phyloP scores from a whole-genome alignment of 179 eudicot genomes.

The Camellia oleifera region DNA sequence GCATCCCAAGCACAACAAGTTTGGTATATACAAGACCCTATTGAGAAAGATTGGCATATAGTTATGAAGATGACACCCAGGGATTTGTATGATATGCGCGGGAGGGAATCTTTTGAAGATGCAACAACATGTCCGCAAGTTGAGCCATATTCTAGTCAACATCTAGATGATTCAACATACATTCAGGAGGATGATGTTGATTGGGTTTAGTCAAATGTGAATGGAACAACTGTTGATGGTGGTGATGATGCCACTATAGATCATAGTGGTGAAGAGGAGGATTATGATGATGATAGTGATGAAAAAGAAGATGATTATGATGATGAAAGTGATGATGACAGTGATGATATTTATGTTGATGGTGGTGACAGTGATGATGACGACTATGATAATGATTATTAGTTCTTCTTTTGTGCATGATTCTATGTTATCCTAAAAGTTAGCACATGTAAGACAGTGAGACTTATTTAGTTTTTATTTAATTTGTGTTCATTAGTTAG shows the following conservation, averaged over 20 bases:
- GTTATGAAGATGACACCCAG: too few relatives aligned
- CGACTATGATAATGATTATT: neutral
- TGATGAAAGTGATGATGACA: neutral
- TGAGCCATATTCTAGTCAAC: too few relatives aligned
- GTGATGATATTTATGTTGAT: neutral
- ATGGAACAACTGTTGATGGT: neutral
- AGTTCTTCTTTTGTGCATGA: neutral
- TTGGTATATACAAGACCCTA: too few relatives aligned
- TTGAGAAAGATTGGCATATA: too few relatives aligned
- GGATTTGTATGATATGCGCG: too few relatives aligned
- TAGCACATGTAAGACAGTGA: too few relatives aligned
- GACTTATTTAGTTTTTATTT: too few relatives aligned
- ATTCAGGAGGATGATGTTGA: neutral
- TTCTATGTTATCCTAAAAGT: neutral
- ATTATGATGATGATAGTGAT: neutral
- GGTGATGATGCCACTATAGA: neutral
- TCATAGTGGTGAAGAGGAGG: neutral
- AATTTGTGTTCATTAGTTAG: too few relatives aligned
- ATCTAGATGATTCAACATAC: too few relatives aligned
- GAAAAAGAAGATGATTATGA: neutral
- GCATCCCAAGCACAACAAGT: too few relatives aligned
- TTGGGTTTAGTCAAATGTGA: neutral
- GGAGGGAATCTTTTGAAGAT: too few relatives aligned
- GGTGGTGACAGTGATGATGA: neutral
- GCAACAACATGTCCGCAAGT: too few relatives aligned